Conservation (phyloP, 345 rosid genomes). For the Brassica juncea region DNA sequence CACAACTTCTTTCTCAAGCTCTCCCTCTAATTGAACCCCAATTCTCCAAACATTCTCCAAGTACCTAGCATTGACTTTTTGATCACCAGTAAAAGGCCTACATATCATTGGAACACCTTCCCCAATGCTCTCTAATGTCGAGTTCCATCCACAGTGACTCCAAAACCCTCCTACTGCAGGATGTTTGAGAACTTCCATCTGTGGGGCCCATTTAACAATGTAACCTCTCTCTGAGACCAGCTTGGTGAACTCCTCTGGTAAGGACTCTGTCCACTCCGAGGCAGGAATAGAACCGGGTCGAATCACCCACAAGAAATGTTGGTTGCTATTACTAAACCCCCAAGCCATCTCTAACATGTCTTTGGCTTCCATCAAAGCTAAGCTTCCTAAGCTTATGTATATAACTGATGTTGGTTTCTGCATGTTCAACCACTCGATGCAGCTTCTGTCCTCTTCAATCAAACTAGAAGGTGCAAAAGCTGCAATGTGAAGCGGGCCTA, state of each 20-base stretch:
- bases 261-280: conserved; percentile 35
- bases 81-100: conserved; percentile 46
- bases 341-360: conserved; percentile 42
- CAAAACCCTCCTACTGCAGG: conserved; percentile 53
- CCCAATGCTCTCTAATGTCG: conserved; percentile 47
- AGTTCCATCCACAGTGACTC: conserved; percentile 62
- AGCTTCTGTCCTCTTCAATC: conserved; percentile 45
- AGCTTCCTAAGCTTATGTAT: conserved; percentile 68
- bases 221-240: conserved; percentile 40
- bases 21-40: conserved; percentile 44
- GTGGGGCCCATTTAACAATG: conserved; percentile 59
- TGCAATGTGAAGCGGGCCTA: conserved; percentile 39
- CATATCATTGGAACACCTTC: conserved; percentile 59
- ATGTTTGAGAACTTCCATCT: conserved; percentile 50
- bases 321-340: conserved; percentile 46
- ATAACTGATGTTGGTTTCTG: conserved; percentile 50
- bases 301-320: conserved; percentile 56
- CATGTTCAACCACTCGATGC: conserved; percentile 54
- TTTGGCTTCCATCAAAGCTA: conserved; percentile 36
- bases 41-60: conserved; percentile 44
- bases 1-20: conserved; percentile 37
- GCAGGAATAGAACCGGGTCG: conserved; percentile 37
- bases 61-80: conserved; percentile 45
- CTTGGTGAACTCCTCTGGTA: conserved; percentile 36
- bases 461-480: conserved; percentile 41